phyloP scores from a whole-genome alignment of 140 eudicot species.

The Erigeron philadelphicus region DNA sequence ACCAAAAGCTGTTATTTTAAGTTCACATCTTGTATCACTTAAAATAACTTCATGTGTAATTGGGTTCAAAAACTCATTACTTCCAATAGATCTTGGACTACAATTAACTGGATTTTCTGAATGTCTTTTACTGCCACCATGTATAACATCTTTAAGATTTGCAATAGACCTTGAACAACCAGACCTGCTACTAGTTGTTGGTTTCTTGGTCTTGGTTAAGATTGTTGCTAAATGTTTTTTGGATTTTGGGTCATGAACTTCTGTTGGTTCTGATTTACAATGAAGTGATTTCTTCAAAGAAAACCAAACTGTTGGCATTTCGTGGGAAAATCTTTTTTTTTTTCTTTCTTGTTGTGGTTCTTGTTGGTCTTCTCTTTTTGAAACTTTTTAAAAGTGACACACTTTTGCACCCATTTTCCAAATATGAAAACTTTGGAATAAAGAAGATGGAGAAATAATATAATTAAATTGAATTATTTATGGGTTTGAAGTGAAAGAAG shows the following conservation, averaged over 20 bases:
- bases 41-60: conserved; percentile 90
- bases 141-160: conserved; percentile 91
- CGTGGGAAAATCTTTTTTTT: conserved; percentile 12
- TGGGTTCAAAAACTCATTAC: conserved; percentile 89
- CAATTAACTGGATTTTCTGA: conserved; percentile 80
- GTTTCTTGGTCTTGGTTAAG: conserved; percentile 61
- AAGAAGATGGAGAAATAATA: conserved; percentile 1
- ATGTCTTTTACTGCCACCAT: conserved; percentile 97
- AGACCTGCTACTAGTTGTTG: conserved; percentile 43
- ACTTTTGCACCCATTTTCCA: conserved; percentile 27
- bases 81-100: conserved; percentile 97
- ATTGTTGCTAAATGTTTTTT: conserved; percentile 58
- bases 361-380: background rate
- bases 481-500: conserved; percentile 23
- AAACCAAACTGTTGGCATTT: conserved; percentile 89
- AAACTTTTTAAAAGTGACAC: conserved; percentile 19
- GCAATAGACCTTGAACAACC: conserved; percentile 99
- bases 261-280: conserved; percentile 92
- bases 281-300: conserved; percentile 86
- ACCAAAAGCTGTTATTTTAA: conserved; percentile 71
- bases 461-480: background rate
- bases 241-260: conserved; percentile 82
- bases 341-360: conserved; percentile 15
- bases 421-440: conserved; percentile 36
- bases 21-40: conserved; percentile 86